Conservation (phyloP, 2,329 filamentous ascomycete genomes). For the Scedosporium aurantiacum region DNA sequence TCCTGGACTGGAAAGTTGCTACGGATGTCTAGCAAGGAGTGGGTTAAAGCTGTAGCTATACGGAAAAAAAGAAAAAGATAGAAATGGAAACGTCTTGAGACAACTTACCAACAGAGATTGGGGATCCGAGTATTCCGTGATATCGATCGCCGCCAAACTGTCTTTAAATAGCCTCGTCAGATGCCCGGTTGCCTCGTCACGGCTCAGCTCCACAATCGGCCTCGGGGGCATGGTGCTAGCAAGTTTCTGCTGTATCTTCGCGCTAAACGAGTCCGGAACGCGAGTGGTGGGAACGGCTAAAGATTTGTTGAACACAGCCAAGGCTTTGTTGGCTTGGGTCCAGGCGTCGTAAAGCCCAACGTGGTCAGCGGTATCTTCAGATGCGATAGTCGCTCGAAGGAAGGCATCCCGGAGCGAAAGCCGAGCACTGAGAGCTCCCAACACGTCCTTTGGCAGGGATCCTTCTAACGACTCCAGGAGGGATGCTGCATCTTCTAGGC, state of each 20-base stretch:
- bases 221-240: constrained; percentile 90
- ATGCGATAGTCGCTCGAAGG: constrained; percentile 41
- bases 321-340: constrained; percentile 36
- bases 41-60: not conserved
- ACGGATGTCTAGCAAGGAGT: constrained; percentile 52
- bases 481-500: constrained; percentile 43
- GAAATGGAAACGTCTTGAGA: not conserved
- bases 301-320: constrained; percentile 48
- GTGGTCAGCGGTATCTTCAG: constrained; percentile 31
- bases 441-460: constrained; percentile 28
- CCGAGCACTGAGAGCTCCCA: constrained; percentile 50
- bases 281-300: constrained; percentile 46
- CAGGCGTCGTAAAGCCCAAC: constrained; percentile 39
- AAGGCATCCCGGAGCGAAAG: constrained; percentile 57
- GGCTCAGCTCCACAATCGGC: constrained; percentile 69
- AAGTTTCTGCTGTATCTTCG: constrained; percentile 80
- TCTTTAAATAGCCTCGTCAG: constrained; percentile 63
- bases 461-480: constrained; percentile 34
- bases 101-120: constrained; percentile 55
- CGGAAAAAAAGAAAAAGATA: not conserved
- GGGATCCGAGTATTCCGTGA: constrained; percentile 57
- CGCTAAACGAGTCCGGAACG: constrained; percentile 73
- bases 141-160: constrained; percentile 54
- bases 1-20: constrained; percentile 62
- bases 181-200: constrained; percentile 59